These are phyloP conservation scores for Aspergillus phoenicis DNA, from an alignment of 2,329 filamentous ascomycete genomes.

Conservation along the genomic window DNA sequence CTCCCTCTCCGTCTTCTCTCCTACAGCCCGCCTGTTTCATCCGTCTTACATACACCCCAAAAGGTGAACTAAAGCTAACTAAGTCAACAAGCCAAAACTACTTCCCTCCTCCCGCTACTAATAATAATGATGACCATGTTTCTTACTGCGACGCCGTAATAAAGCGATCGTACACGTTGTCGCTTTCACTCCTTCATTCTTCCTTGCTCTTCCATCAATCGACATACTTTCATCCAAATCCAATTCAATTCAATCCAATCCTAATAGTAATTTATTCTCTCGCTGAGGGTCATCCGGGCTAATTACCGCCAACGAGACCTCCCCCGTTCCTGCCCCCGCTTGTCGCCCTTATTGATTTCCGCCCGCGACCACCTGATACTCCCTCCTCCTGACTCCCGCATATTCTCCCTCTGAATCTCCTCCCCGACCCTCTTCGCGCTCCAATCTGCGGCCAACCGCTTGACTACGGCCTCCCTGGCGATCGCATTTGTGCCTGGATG, in stretches of 20 bases:
- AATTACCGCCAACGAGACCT: not conserved
- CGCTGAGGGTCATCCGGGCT: not conserved
- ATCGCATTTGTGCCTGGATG: slow-evolving; percentile 27
- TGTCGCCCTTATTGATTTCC: not conserved
- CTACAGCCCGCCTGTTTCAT: slow-evolving; percentile 1
- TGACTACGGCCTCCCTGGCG: not conserved
- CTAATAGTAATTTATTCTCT: not conserved
- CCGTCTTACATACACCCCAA: not conserved
- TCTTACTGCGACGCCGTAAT: not conserved
- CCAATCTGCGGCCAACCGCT: not conserved
- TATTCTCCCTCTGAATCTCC: not conserved
- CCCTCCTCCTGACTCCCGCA: not conserved
- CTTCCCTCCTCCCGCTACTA: not conserved
- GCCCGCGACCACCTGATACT: slow-evolving; percentile 2
- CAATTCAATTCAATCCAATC: not conserved
- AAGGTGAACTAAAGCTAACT: not conserved
- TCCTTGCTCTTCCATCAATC: not conserved
- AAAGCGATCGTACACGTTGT: not conserved
- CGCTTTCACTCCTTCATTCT: not conserved
- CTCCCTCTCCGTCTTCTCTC: too few relatives aligned
- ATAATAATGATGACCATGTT: not conserved
- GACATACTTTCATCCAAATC: too few relatives aligned
- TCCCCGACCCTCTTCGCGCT: not conserved
- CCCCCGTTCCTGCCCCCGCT: slow-evolving; percentile 4
- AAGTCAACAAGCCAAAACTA: too few relatives aligned